Evolutionary conservation across 345 rosid genomes (phyloP).

Genomic region (Aquilaria yunnanensis): DNA sequence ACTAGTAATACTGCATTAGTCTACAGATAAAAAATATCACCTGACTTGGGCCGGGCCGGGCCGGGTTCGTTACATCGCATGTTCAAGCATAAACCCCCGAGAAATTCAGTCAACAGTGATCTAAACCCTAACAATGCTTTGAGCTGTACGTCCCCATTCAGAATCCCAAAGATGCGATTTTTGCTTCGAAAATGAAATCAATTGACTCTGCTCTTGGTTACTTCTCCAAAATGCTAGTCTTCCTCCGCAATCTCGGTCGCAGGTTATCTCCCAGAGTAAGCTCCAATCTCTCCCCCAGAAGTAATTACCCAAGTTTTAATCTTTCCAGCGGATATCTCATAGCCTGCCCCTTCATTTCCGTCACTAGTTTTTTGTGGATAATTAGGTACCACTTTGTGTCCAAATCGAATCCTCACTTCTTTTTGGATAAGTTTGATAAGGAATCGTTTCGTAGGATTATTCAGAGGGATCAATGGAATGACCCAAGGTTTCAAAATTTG

Average conservation of each 20-base stretch:
- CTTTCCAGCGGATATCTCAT: slow-evolving; percentile 11
- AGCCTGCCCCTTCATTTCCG: slow-evolving; percentile 35
- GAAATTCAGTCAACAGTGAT: too few relatives aligned
- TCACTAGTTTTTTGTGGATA: slow-evolving; percentile 42
- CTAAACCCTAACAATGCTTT: too few relatives aligned
- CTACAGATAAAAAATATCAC: too few relatives aligned
- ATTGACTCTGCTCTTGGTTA: slow-evolving; percentile 15
- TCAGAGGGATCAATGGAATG: slow-evolving; percentile 38
- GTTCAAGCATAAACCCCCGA: too few relatives aligned
- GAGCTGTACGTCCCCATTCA: too few relatives aligned
- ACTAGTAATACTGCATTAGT: too few relatives aligned
- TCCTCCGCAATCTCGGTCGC: slow-evolving; percentile 37
- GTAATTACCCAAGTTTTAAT: slow-evolving; percentile 13
- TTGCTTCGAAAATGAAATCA: slow-evolving; percentile 30
- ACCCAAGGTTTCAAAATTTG: slow-evolving; percentile 23
- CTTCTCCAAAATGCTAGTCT: slow-evolving; percentile 41
- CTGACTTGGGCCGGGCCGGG: too few relatives aligned
- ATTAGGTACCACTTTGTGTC: slow-evolving; percentile 38
- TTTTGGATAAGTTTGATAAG: slow-evolving; percentile 18
- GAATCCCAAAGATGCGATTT: slow-evolving; percentile 15
- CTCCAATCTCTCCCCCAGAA: slow-evolving; percentile 22
- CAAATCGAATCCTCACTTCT: slow-evolving; percentile 12
- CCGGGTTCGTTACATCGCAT: too few relatives aligned
- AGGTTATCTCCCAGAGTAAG: slow-evolving; percentile 33
- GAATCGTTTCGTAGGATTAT: slow-evolving; percentile 36